Base-by-base conservation (phyloP, 1,284 basidiomycete species). In the Malassezia nana region DNA sequence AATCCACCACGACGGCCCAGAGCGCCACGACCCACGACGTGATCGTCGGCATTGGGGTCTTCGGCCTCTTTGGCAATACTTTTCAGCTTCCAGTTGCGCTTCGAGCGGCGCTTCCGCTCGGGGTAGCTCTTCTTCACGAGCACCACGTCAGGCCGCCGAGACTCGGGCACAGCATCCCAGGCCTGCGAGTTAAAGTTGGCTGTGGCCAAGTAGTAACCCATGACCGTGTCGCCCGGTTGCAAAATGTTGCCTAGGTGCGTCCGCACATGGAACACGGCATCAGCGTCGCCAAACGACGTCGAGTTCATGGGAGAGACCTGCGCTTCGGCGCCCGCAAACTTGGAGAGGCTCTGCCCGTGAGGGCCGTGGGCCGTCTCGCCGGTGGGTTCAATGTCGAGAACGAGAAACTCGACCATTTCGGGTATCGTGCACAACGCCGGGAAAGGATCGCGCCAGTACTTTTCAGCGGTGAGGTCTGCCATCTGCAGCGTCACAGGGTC, bases 41-140 rank as follows among this genome's bases (percentile, higher is more conserved):
- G 62, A 38, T 63, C 64, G 13, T 16, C 28, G 8, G 62, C 60
- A 0, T 59, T 54, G 10, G 68, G 59, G 33, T 79, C 80, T 29
- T 86, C 89, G 18, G 81, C 84, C 74, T 95, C 90, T 77, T 92
- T 95, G 59, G 89, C 91, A 53, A 98, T 96, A 64, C 85, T 89
- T 66, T 86, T 82, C 64, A 98, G 79, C 76, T 84, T 84, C 92
- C 92, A 98, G 63, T 79, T 82, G 48, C 92, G 80, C 13, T 86
- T 76, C 72, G 80, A 83, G 80, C 94, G 94, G 81, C 94, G 95
- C 64, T 91, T 77, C 44, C 89, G 78, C 77, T 92, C 87, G 44
- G 91, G 94, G 77, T 95, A 98, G 53, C 87, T 82, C 81, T 98
- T 98, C 78, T 88, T 87, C 60, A 95, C 86, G 15, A 98, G 82